Base-by-base conservation (phyloP, 2,329 filamentous ascomycete species). In the Monilinia vaccinii-corymbosi region DNA sequence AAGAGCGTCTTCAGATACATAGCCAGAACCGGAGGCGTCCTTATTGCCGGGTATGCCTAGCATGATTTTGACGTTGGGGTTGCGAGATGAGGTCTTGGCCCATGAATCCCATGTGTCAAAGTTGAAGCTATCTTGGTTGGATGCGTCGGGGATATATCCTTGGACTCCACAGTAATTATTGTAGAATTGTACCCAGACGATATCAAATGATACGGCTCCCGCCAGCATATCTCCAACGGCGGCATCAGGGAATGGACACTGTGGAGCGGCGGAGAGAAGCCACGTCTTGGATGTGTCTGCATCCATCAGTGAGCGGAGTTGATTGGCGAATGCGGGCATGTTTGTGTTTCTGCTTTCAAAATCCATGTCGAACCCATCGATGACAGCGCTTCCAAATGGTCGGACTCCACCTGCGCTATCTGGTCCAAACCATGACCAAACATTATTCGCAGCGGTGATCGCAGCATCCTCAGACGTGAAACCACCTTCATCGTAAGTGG, bases 321-420 rank as follows among this genome's bases (percentile, higher is more conserved):
- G 75, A 42, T 77, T 75, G 1, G 79, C 85, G 66, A 90, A 88
- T 1, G 81, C 73, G 0, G 76, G 77, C 74, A 87, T 83, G 73
- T 88, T 85, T 51, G 72, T 72, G 16, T 81, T 79, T 3, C 73
- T 72, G 5, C 57, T 76, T 73, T 91, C 87, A 63, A 91, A 85
- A 71, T 91, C 88, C 64, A 91, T 83, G 73, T 91, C 88, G 71
- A 91, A 90, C 5, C 88, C 88, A 70, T 91, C 86, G 46, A 91
- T 74, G 4, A 82, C 76, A 11, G 84, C 81, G 14, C 74, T 73
- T 58, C 85, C 85, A 70, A 91, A 91, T 1, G 88, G 88, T 10
- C 88, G 82, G 60, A 81, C 77, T 9, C 75, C 75, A 1, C 71
- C 72, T 45, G 73, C 76, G 34, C 73, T 75, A 14, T 73, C 69